Conservation (phyloP, 2,329 filamentous ascomycete species). For the Dothideomycetes sp. region DNA sequence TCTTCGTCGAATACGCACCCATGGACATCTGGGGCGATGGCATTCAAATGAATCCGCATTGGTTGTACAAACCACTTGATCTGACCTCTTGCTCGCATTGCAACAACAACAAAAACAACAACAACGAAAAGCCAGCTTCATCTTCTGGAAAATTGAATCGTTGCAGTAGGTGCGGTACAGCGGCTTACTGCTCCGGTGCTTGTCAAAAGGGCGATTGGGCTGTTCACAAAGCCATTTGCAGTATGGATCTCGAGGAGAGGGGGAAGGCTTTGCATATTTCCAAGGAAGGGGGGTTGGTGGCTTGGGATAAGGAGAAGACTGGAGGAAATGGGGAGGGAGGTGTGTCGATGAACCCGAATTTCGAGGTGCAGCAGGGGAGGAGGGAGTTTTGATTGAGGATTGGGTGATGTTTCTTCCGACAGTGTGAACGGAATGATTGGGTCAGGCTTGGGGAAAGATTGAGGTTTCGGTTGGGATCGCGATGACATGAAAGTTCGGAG, state of each 20-base stretch:
- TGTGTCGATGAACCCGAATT: constrained; percentile 4
- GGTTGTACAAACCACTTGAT: constrained; percentile 17
- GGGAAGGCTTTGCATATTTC: constrained; percentile 18
- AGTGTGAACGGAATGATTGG: too few species aligned
- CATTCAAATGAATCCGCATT: constrained; percentile 18
- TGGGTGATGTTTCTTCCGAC: too few species aligned
- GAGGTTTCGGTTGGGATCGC: too few species aligned
- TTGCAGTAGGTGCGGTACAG: constrained; percentile 19
- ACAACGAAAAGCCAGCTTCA: too few species aligned
- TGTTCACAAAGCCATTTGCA: constrained; percentile 19
- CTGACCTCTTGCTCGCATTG: constrained; percentile 16
- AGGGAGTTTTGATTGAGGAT: too few species aligned
- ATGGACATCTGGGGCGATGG: constrained; percentile 19
- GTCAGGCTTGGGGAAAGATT: too few species aligned
- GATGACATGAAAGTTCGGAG: too few species aligned
- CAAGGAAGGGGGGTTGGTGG: constrained; percentile 15
- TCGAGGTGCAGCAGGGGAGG: neutral
- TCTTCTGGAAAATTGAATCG: constrained; percentile 13
- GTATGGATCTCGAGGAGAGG: constrained; percentile 17
- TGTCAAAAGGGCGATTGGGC: constrained; percentile 19
- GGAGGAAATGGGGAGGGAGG: neutral
- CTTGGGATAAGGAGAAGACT: constrained; percentile 7
- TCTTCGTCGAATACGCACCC: constrained; percentile 17
- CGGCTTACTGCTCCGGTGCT: constrained; percentile 17
- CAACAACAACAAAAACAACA: neutral